Conservation (phyloP, 2,329 filamentous ascomycete species). For the Epichloe uncinata region DNA sequence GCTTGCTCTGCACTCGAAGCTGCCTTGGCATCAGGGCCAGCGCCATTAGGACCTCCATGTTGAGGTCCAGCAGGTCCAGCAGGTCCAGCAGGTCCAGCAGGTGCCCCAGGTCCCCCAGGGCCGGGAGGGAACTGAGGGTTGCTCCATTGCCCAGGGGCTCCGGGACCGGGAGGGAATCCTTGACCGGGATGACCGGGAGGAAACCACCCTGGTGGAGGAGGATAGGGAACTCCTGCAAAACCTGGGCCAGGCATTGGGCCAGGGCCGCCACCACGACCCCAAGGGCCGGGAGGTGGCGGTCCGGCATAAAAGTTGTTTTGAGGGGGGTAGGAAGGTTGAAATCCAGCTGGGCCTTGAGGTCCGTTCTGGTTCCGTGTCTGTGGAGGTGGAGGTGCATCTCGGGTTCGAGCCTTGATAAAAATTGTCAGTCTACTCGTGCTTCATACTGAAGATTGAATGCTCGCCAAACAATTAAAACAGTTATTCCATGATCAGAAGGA, state of each 20-base stretch:
- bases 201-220: conserved; percentile 66
- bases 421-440: conserved; percentile 11
- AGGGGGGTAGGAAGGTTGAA: conserved; percentile 29
- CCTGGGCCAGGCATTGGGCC: conserved; percentile 34
- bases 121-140: conserved; percentile 50
- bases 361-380: conserved; percentile 16
- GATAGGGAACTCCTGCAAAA: conserved; percentile 66
- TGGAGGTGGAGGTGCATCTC: conserved; percentile 21
- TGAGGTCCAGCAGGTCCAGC: conserved; percentile 44
- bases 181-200: conserved; percentile 62
- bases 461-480: conserved; percentile 6
- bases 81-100: conserved; percentile 20
- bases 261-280: conserved; percentile 38
- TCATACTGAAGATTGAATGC: background rate
- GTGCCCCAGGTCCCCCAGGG: conserved; percentile 6
- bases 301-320: conserved; percentile 35
- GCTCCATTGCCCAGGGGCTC: conserved; percentile 40
- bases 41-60: conserved; percentile 34
- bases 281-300: conserved; percentile 38
- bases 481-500: conserved; percentile 69
- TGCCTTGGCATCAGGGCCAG: conserved; percentile 29
- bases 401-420: conserved; percentile 25
- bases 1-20: conserved; percentile 35
- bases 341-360: conserved; percentile 22
- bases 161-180: conserved; percentile 46